Percentiles rank a stretch among this genome's conserved stretches.
phyloP scores from a whole-genome alignment of 495 filamentous ascomycete species.

The Aspergillus biplanus region DNA sequence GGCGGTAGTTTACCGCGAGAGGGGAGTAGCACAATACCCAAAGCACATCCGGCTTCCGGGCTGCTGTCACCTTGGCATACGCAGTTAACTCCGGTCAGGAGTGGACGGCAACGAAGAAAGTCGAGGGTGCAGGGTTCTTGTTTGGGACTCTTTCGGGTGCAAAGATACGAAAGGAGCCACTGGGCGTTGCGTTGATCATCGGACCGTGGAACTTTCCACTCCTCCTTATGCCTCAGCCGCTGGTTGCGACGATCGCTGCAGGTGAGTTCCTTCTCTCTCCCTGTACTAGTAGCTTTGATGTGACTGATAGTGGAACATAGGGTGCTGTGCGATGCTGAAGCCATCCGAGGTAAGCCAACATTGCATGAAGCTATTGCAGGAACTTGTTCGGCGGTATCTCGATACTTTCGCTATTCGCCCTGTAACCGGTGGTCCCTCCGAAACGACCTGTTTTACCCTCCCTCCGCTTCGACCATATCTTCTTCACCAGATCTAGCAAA shows the following conservation, averaged over 20 bases:
- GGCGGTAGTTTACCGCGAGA: too few species aligned
- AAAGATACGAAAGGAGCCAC: conserved; percentile 58
- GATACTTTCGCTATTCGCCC: conserved; percentile 70
- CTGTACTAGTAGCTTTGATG: not conserved
- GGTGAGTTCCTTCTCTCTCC: not conserved
- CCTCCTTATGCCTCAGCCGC: conserved; percentile 68
- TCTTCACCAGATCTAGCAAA: conserved; percentile 74
- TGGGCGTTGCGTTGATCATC: conserved; percentile 79
- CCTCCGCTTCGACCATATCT: conserved; percentile 88
- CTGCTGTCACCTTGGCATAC: too few species aligned
- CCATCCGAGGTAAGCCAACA: conserved; percentile 74
- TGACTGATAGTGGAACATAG: conserved; percentile 28
- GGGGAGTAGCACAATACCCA: too few species aligned
- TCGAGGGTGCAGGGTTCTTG: not conserved
- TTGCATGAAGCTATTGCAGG: conserved; percentile 71
- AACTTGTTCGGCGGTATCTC: conserved; percentile 67
- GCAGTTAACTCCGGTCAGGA: too few species aligned
- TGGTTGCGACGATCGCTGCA: conserved; percentile 83
- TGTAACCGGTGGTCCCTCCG: conserved; percentile 74
- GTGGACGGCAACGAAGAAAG: not conserved
- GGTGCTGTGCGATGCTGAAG: conserved; percentile 80
- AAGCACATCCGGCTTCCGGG: too few species aligned
- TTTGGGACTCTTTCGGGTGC: not conserved
- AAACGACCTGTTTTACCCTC: conserved; percentile 74
- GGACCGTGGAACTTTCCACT: conserved; percentile 89